phyloP scores from a whole-genome alignment of 2,329 filamentous ascomycete species.

The Clarireedia monteithiana region DNA sequence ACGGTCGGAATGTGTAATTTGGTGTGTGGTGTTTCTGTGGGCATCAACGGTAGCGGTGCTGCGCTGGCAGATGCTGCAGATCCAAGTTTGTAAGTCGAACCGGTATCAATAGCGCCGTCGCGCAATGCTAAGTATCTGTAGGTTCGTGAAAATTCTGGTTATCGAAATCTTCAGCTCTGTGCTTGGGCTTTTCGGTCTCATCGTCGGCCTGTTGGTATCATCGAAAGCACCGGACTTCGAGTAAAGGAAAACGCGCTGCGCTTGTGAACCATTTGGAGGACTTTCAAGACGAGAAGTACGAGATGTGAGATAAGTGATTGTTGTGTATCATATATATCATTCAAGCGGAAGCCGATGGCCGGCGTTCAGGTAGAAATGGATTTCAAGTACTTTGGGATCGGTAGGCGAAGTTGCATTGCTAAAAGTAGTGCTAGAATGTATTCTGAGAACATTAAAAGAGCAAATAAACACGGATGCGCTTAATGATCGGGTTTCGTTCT shows the following conservation, averaged over 20 bases:
- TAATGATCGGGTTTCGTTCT: background rate
- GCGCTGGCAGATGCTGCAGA: conserved; percentile 95
- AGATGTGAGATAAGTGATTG: conserved; percentile 7
- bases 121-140: conserved; percentile 32
- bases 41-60: conserved; percentile 96
- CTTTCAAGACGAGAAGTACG: background rate
- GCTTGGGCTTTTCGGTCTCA: conserved; percentile 89
- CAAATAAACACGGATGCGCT: background rate
- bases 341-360: conserved; percentile 9
- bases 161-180: conserved; percentile 99
- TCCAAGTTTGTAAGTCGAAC: conserved; percentile 65
- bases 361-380: conserved; percentile 20
- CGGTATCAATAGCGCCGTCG: background rate
- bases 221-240: conserved; percentile 72
- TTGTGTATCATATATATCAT: conserved; percentile 19
- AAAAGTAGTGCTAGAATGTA: conserved; percentile 18
- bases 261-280: background rate
- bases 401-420: conserved; percentile 13
- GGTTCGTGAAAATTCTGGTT: conserved; percentile 97
- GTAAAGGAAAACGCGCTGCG: background rate
- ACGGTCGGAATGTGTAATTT: conserved; percentile 95
- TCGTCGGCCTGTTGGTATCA: conserved; percentile 83
- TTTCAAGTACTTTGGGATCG: conserved; percentile 12
- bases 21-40: conserved; percentile 91
- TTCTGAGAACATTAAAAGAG: conserved; percentile 19